Evolutionary conservation across 305 asterid genomes (phyloP).

Genomic region (Fraxinus dipetala): DNA sequence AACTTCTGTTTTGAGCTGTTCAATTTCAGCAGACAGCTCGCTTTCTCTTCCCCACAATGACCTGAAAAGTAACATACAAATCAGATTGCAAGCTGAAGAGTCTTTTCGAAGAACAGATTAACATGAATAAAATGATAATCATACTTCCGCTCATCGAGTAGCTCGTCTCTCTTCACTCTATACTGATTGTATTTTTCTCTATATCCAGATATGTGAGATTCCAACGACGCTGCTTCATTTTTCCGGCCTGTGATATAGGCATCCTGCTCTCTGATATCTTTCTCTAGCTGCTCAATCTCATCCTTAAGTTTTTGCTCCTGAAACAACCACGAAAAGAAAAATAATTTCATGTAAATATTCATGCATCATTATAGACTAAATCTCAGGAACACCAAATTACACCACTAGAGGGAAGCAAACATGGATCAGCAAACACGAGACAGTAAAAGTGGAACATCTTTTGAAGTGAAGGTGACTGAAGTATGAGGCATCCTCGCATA

Average conservation of each 20-base stretch:
- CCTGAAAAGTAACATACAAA: constrained; percentile 40
- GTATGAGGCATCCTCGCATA: background rate
- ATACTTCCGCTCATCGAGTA: constrained; percentile 88
- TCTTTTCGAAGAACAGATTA: constrained; percentile 4
- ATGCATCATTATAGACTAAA: constrained; percentile 10
- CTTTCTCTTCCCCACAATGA: constrained; percentile 83
- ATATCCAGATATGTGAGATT: constrained; percentile 69
- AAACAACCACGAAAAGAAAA: constrained; percentile 24
- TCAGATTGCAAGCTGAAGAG: constrained; percentile 23
- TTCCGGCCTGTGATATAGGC: constrained; percentile 57
- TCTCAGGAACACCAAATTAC: constrained; percentile 1
- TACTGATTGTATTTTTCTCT: constrained; percentile 61
- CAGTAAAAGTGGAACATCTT: constrained; percentile 6
- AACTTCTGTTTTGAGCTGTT: constrained; percentile 77
- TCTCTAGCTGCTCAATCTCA: constrained; percentile 75
- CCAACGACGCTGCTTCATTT: constrained; percentile 58
- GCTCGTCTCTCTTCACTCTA: constrained; percentile 68
- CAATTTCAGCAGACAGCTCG: constrained; percentile 72
- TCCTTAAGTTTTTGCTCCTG: constrained; percentile 78
- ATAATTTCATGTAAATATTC: constrained; percentile 5
- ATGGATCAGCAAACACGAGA: constrained; percentile 15
- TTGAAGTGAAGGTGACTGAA: constrained; percentile 11
- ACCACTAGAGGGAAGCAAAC: constrained; percentile 7
- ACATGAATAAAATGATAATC: constrained; percentile 22
- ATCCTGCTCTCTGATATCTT: constrained; percentile 64